A percentile compares a stretch with the other conserved stretches of the same genome.
phyloP scores from a whole-genome alignment of 2,329 filamentous ascomycete species.

The Albophoma yamanashiensis region DNA sequence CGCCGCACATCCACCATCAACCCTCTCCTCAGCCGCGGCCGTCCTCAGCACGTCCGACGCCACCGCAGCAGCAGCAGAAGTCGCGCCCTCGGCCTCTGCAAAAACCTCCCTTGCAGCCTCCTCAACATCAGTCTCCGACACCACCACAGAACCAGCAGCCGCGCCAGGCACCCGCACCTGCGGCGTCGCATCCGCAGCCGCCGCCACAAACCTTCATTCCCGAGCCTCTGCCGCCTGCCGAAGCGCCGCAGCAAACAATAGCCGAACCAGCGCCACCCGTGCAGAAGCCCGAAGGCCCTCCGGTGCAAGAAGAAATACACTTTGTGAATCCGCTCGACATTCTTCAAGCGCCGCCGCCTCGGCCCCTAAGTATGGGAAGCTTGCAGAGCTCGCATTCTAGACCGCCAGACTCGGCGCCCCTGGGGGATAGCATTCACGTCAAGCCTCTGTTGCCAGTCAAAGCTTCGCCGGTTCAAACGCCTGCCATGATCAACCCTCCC shows the following conservation, averaged over 20 bases:
- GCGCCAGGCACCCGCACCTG: constrained; percentile 4
- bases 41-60: constrained; percentile 11
- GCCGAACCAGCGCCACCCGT: not conserved
- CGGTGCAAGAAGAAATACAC: constrained; percentile 10
- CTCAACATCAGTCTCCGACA: constrained; percentile 1
- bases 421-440: constrained; percentile 2
- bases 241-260: constrained; percentile 2
- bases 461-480: constrained; percentile 6
- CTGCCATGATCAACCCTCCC: constrained; percentile 3
- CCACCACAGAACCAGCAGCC: constrained; percentile 6
- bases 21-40: constrained; percentile 6
- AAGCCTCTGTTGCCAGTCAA: constrained; percentile 3
- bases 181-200: constrained; percentile 6
- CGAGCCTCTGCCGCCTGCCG: constrained; percentile 1
- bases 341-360: constrained; percentile 18
- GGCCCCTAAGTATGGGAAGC: constrained; percentile 13
- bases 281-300: not conserved
- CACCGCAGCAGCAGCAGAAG: constrained; percentile 11
- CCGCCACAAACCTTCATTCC: constrained; percentile 5
- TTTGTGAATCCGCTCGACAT: constrained; percentile 29
- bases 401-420: constrained; percentile 4
- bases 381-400: constrained; percentile 8
- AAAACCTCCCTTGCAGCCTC: constrained; percentile 12
- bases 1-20: constrained; percentile 4
- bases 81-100: constrained; percentile 19